Conservation (phyloP, 805 yeast genomes). For the Torulaspora quercuum region DNA sequence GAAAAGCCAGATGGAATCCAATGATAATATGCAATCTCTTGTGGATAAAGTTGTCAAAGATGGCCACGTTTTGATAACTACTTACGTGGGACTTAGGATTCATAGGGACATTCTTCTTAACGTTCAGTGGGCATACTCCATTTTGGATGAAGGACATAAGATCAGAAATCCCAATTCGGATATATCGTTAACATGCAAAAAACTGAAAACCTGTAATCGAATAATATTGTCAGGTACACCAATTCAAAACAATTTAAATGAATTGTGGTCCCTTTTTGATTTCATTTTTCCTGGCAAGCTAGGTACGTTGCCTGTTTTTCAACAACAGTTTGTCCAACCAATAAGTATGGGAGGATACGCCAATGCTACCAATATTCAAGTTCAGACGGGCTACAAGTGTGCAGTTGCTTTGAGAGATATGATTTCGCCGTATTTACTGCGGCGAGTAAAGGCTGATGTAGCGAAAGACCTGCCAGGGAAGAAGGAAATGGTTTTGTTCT, state of each 20-base stretch:
- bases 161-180: constrained; percentile 92
- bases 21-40: constrained; percentile 31
- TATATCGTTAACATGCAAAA: constrained; percentile 80
- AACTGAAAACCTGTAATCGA: constrained; percentile 77
- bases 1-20: constrained; percentile 32
- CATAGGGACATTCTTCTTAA: constrained; percentile 63
- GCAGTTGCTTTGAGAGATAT: constrained; percentile 86
- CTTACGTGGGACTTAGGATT: constrained; percentile 80
- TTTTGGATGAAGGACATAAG: constrained; percentile 94
- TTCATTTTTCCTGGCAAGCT: constrained; percentile 91
- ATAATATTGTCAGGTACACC: constrained; percentile 94
- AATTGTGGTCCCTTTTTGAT: constrained; percentile 92
- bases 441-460: constrained; percentile 89
- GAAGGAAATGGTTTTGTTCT: constrained; percentile 89
- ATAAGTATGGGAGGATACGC: constrained; percentile 98
- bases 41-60: constrained; percentile 52
- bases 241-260: constrained; percentile 87
- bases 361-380: constrained; percentile 92
- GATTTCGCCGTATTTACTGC: constrained; percentile 80
- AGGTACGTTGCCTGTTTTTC: constrained; percentile 93
- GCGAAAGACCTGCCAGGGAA: constrained; percentile 93
- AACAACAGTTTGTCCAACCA: constrained; percentile 86
- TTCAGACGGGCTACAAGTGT: constrained; percentile 93
- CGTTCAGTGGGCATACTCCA: constrained; percentile 81
- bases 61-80: constrained; percentile 87